Conservation (phyloP, 306 rosid genomes). For the Hylodesmum podocarpum region DNA sequence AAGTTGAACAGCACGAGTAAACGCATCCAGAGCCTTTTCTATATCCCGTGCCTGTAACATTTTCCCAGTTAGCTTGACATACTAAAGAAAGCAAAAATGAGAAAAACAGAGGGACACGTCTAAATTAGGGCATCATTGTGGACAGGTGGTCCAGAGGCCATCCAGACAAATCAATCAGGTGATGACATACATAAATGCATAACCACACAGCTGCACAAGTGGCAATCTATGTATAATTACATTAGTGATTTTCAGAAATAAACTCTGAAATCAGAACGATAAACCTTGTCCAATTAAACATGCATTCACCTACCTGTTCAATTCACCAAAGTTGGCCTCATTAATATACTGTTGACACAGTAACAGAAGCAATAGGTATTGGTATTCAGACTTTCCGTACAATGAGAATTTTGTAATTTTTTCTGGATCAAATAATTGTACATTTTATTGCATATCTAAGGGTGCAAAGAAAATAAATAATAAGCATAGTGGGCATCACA, state of each 20-base stretch:
- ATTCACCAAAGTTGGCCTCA: neutral
- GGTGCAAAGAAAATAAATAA: slow-evolving; percentile 3
- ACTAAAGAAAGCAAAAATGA: neutral
- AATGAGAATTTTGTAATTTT: neutral
- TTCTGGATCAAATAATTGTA: neutral
- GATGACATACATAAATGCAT: slow-evolving; percentile 10
- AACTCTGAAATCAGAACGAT: slow-evolving; percentile 11
- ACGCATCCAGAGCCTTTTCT: slow-evolving; percentile 93
- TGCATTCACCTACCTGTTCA: neutral
- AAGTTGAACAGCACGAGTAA: slow-evolving; percentile 96
- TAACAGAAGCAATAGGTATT: neutral
- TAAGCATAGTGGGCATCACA: slow-evolving; percentile 21
- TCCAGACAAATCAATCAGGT: slow-evolving; percentile 17
- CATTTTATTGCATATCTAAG: slow-evolving; percentile 1
- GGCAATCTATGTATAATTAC: slow-evolving; percentile 10
- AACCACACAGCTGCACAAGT: neutral
- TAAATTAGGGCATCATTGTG: neutral
- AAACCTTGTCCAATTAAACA: neutral
- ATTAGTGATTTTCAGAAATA: slow-evolving; percentile 8
- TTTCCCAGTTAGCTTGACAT: slow-evolving; percentile 29
- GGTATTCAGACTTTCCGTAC: neutral
- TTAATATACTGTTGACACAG: neutral
- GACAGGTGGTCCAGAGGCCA: neutral
- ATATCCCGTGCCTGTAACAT: slow-evolving; percentile 76
- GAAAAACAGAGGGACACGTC: neutral